Base-by-base conservation (phyloP, 352 stramenopile genomes). In the Phytophthora sojae region DNA sequence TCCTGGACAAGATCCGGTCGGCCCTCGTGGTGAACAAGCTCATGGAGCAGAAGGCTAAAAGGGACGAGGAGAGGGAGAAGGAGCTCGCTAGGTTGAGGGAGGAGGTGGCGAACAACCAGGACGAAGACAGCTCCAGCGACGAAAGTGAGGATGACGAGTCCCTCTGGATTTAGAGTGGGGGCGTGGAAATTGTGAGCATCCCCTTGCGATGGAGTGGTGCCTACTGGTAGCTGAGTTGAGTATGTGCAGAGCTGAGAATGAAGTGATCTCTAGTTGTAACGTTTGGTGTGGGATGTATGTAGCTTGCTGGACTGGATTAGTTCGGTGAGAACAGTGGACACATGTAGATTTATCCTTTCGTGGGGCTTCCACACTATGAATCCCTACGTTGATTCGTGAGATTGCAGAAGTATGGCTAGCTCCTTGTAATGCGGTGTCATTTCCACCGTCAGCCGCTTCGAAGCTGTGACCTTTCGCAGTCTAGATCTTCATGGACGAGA, bases 1-100 rank as follows among this genome's bases (percentile, higher is more conserved):
- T 82, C 29, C 39, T 77, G 37, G 59, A 62, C 53, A 77, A 84
- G 53, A 77, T 89, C 57, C 80, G 77, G 44, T 66, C 71, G 2
- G 79, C 77, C 0, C 49, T 86, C 0, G 75, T 85, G 26, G 77
- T 83, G 14, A 89, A 89, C 57, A 89, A 84, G 63, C 53, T 85
- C 39, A 82, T 81, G 70, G 68, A 72, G 44, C 70, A 76, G 30
- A 82, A 85, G 58, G 73, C 69, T 14, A 58, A 73, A 69, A 52
- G 76, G 51, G 78, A 85, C n/a, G 75, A 85, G 26, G 69, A 71
- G 50, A 57, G 59, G 17, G 58, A 76, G 4, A 69, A 76, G 30
- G 74, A 76, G 23, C 54, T 72, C 2, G 47, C 39, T 21, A 64
- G 9, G 39, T 37, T 78, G 57, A 62, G 63, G 23, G 61, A 71